A percentile compares a stretch with the other conserved stretches of the same genome.
Evolutionary conservation across 2,329 filamentous ascomycete genomes (phyloP).

Genomic region (Verruconis gallopava): DNA sequence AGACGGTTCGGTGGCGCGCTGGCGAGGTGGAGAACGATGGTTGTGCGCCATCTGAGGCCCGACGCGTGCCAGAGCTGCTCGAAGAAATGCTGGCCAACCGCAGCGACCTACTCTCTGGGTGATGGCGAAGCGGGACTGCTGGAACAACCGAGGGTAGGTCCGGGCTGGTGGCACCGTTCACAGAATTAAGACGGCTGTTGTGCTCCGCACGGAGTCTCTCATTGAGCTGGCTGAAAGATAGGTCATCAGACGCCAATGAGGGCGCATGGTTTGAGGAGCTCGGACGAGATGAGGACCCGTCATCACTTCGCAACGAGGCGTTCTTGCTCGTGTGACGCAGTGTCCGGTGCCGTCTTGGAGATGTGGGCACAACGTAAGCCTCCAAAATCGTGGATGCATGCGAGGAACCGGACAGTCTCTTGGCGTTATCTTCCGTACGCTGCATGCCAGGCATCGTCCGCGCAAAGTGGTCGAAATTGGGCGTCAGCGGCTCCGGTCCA

Average conservation of each 20-base stretch:
- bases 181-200: slow-evolving; percentile 18
- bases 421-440: slow-evolving; percentile 18
- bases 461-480: neutral
- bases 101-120: slow-evolving; percentile 12
- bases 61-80: neutral
- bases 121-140: slow-evolving; percentile 17
- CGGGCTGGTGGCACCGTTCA: slow-evolving; percentile 39
- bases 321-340: slow-evolving; percentile 43
- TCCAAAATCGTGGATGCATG: slow-evolving; percentile 38
- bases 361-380: slow-evolving; percentile 41
- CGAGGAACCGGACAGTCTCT: slow-evolving; percentile 38
- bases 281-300: slow-evolving; percentile 25
- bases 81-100: neutral
- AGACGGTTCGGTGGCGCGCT: neutral
- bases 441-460: neutral
- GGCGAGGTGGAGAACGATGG: neutral
- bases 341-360: slow-evolving; percentile 31
- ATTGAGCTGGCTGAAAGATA: slow-evolving; percentile 12
- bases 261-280: slow-evolving; percentile 34
- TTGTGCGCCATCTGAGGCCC: neutral
- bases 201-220: neutral
- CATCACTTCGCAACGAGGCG: slow-evolving; percentile 34
- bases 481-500: neutral
- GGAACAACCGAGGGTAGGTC: slow-evolving; percentile 11
- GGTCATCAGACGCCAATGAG: slow-evolving; percentile 26